A percentile compares a stretch with the other conserved stretches of the same genome.
Conservation (phyloP, 2,329 filamentous ascomycete genomes). For the Venturia carpophila region DNA sequence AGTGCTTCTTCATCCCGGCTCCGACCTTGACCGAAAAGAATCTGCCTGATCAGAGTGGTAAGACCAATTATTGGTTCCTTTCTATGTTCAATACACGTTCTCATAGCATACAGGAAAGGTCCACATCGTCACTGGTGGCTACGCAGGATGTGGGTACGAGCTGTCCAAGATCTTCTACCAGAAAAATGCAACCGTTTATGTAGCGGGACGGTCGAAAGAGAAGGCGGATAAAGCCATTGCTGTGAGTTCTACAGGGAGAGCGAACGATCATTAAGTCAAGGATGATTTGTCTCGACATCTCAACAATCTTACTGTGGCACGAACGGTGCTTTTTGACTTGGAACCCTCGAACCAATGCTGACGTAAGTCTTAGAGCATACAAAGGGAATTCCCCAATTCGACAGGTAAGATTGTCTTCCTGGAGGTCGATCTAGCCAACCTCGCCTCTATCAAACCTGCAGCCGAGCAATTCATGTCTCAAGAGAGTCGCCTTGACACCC, state of each 20-base stretch:
- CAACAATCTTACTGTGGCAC: background rate
- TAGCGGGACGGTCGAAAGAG: constrained; percentile 15
- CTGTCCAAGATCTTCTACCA: constrained; percentile 17
- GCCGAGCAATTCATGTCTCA: constrained; percentile 30
- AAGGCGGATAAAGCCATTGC: constrained; percentile 15
- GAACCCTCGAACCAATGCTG: background rate
- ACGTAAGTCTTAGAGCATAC: constrained; percentile 27
- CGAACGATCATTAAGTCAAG: background rate
- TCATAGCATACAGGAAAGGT: constrained; percentile 14
- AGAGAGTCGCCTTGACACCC: constrained; percentile 34
- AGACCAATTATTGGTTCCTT: background rate
- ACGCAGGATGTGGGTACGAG: constrained; percentile 14
- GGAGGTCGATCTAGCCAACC: constrained; percentile 32
- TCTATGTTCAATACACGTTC: background rate
- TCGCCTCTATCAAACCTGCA: constrained; percentile 28
- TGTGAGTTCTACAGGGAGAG: background rate
- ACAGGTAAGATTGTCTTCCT: constrained; percentile 19
- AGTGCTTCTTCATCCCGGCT: constrained; percentile 16
- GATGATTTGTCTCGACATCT: background rate
- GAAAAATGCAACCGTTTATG: constrained; percentile 18
- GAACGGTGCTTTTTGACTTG: background rate
- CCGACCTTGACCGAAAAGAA: constrained; percentile 18
- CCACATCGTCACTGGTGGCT: constrained; percentile 18
- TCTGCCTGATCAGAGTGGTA: constrained; percentile 18
- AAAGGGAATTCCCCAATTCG: constrained; percentile 15